These are phyloP conservation scores for Lachnellula cervina DNA, from an alignment of 2,329 filamentous ascomycete genomes.

Conservation along the genomic window DNA sequence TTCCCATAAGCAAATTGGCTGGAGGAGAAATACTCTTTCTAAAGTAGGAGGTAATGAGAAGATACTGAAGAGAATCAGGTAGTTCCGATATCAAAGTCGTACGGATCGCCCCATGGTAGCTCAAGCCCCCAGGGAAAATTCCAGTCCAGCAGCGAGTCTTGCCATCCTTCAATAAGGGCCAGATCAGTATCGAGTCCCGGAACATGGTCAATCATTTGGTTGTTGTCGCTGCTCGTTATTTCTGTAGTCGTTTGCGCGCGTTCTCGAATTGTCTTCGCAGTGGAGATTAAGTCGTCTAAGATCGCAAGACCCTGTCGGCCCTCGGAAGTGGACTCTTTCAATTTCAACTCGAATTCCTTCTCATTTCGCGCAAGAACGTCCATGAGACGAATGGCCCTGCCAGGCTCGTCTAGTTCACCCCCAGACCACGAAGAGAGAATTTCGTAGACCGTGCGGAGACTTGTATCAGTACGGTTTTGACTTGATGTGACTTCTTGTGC, in stretches of 20 bases:
- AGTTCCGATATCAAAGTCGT: not conserved
- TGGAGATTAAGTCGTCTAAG: not conserved
- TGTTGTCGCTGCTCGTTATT: no score
- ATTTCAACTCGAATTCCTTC: not conserved
- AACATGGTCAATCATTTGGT: not conserved
- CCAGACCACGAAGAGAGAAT: not conserved
- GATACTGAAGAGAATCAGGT: not conserved
- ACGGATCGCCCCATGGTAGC: constrained; percentile 1
- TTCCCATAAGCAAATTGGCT: no score
- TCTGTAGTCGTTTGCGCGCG: not conserved
- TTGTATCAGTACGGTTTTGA: not conserved
- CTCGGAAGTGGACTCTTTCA: not conserved
- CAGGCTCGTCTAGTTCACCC: not conserved
- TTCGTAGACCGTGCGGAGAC: not conserved
- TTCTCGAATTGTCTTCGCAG: not conserved
- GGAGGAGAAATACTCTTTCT: not conserved
- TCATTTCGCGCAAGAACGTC: not conserved
- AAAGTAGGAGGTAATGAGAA: no score
- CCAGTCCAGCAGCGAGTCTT: constrained; percentile 9
- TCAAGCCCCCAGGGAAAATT: constrained; percentile 11
- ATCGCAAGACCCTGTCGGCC: not conserved
- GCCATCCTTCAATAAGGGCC: not conserved
- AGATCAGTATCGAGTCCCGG: not conserved
- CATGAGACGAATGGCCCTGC: not conserved
- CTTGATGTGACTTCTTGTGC: not conserved